Evolutionary conservation across 2,329 filamentous ascomycete genomes (phyloP), one percentile per base, ranked within the genome.

Genomic region (Alternaria arborescens): DNA sequence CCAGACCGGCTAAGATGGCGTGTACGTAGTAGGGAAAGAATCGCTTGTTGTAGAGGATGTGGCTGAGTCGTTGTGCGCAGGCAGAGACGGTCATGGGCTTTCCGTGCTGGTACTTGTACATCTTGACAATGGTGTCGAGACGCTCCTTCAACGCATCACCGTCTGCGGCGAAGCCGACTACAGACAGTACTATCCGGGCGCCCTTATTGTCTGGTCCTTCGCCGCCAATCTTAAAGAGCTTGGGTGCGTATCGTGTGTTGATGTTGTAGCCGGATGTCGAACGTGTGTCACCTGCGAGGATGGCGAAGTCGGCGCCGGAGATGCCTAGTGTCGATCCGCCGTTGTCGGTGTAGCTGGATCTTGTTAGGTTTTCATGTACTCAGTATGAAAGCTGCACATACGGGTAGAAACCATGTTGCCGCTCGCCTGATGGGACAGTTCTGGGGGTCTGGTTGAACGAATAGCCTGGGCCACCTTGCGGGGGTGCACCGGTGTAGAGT

Each of bases 21-120:
- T 94, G 89, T 60, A 96, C 92, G 81, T 99, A 99, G 87, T 97
- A 99, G 22, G 95, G 95, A 85, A 99, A 99, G 85, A 99, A 99
- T 50, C 95, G 92, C 85, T 98, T 98, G 80, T 89, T 86, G 85
- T 99, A 99, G 58, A 99, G 89, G 69, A 99, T 96, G 47, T 96
- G 97, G 41, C 92, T 94, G 63, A 99, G 86, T 58, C 94, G 89
- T 82, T 98, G 94, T 57, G 95, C 96, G 81, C 94, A 98, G 50
- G 95, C 95, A 74, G 92, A 90, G 75, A 98, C 91, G 66, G 88
- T 90, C 90, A 99, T 99, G 68, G 92, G 89, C 85, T 98, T 99
- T 81, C 93, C 93, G 80, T 98, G 94, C 79, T 96, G 93, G 85
- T 97, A 97, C 75, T 91, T 92, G 88, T 98, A 98, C 90, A 98